Percentiles rank a stretch among this genome's conserved stretches.
phyloP scores from a whole-genome alignment of 805 yeast species.

The Candida endomychidarum region DNA sequence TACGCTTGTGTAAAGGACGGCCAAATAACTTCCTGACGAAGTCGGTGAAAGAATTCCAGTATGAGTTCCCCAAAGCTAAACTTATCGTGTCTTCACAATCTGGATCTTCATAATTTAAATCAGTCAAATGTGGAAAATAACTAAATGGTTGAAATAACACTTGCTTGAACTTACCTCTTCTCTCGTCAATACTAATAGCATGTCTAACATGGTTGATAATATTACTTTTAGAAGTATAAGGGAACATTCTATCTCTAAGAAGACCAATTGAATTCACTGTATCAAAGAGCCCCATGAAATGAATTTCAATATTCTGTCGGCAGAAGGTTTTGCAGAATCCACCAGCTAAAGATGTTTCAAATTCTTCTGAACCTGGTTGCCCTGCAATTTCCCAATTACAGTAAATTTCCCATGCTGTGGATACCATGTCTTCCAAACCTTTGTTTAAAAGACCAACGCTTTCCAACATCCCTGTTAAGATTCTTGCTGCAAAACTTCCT shows the following conservation, averaged over 20 bases:
- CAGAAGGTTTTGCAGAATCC: slow-evolving; percentile 59
- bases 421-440: slow-evolving; percentile 56
- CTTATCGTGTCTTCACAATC: slow-evolving; percentile 1
- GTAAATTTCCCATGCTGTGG: slow-evolving; percentile 64
- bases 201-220: slow-evolving; percentile 62
- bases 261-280: slow-evolving; percentile 68
- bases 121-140: slow-evolving; percentile 12
- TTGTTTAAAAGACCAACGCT: slow-evolving; percentile 56
- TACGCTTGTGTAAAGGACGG: background rate
- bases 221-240: slow-evolving; percentile 51
- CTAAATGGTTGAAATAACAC: slow-evolving; percentile 43
- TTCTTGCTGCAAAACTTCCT: slow-evolving; percentile 67
- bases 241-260: slow-evolving; percentile 56
- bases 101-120: slow-evolving; percentile 7
- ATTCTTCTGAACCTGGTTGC: slow-evolving; percentile 48
- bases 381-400: slow-evolving; percentile 60
- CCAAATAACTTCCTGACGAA: slow-evolving; percentile 1
- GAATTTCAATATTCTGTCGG: slow-evolving; percentile 43
- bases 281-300: slow-evolving; percentile 69
- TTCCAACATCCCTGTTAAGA: slow-evolving; percentile 64
- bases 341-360: slow-evolving; percentile 45
- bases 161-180: slow-evolving; percentile 63
- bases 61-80: background rate
- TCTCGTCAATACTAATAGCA: slow-evolving; percentile 66
- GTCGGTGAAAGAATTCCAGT: background rate